Evolutionary conservation across 1,284 basidiomycete genomes (phyloP).

Genomic region (Polyporus tsugae): DNA sequence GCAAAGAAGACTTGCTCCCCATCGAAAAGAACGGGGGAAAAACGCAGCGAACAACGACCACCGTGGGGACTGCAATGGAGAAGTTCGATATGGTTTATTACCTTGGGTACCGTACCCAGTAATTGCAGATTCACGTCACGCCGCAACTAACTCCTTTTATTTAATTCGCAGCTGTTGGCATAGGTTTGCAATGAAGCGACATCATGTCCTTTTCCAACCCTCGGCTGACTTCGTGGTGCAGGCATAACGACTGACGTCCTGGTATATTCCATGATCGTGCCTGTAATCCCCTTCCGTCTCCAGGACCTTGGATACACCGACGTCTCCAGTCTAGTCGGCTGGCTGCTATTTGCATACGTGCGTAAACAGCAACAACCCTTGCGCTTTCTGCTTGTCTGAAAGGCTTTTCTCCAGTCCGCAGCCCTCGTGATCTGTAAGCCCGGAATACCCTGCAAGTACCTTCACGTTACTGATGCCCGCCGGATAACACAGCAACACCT

Average conservation of each 20-base stretch:
- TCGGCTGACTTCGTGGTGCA: slow-evolving; percentile 35
- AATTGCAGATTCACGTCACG: background rate
- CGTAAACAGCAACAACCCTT: slow-evolving; percentile 32
- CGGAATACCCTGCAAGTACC: background rate
- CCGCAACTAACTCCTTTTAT: background rate
- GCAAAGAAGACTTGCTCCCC: background rate
- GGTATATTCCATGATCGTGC: slow-evolving; percentile 75
- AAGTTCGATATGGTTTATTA: slow-evolving; percentile 44
- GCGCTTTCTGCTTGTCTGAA: background rate
- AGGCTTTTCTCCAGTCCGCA: slow-evolving; percentile 38
- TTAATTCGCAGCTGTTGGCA: slow-evolving; percentile 18
- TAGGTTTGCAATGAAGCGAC: slow-evolving; percentile 13
- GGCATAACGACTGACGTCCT: slow-evolving; percentile 71
- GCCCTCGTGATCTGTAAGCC: slow-evolving; percentile 44
- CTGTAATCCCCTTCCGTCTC: slow-evolving; percentile 80
- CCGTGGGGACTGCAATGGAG: slow-evolving; percentile 41
- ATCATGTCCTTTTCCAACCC: background rate
- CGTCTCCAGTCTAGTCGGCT: slow-evolving; percentile 70
- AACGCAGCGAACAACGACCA: background rate
- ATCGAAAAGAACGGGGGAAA: background rate
- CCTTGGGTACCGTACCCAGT: slow-evolving; percentile 26
- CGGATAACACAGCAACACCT: slow-evolving; percentile 61
- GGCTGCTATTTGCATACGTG: slow-evolving; percentile 73
- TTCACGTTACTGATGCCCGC: background rate
- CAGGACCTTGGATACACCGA: slow-evolving; percentile 59